Evolutionary conservation across 371 early-diverging fungal genomes (phyloP), one percentile per base, ranked within the genome.

Genomic region (Syncephalastrum racemosum): DNA sequence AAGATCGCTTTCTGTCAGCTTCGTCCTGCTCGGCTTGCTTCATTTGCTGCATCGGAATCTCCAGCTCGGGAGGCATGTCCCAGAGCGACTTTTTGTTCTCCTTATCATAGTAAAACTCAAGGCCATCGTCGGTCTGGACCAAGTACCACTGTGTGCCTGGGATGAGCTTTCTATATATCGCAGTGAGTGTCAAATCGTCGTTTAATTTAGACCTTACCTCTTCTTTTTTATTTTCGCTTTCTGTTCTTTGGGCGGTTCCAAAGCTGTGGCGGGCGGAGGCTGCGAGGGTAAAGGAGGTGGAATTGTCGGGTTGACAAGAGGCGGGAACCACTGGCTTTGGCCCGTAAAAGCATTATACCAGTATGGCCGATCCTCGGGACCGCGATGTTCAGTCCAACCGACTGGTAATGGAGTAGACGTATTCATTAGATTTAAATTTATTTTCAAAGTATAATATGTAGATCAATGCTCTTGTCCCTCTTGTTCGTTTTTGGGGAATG

Each of bases 111-210:
- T 79, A 93, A 63, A 90, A 92, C 22, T 91, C 91, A 50, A 88
- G 80, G 20, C 88, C 86, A 19, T 74, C 71, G 31, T 70, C 77
- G n/a, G 92, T 91, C 50, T 77, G 73, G 0, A 90, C 85, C 55
- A 93, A 81, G 46, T 82, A 77, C 93, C 93, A 93, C 4, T 70
- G 63, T 1, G 90, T 82, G n/a, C 82, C 80, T 42, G 89, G 83
- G 41, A 93, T 83, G 48, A 76, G 79, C 23, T 77, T 82, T 53
- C 87, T 86, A 66, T 42, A 31, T 31, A 31, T 10, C 36, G 36
- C 36, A 0, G 10, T 31, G 6, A 31, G 10, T 31, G 10, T 2
- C 2, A 3, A 8, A 12, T 2, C 10, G 36, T 31, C 8, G 10
- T 31, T 31, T 8, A 31, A 2, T 31, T 3, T 31, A 5, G 10